These are phyloP conservation scores for Thermoascus crustaceus DNA, from an alignment of 2,329 filamentous ascomycete species.

Conservation along the genomic window DNA sequence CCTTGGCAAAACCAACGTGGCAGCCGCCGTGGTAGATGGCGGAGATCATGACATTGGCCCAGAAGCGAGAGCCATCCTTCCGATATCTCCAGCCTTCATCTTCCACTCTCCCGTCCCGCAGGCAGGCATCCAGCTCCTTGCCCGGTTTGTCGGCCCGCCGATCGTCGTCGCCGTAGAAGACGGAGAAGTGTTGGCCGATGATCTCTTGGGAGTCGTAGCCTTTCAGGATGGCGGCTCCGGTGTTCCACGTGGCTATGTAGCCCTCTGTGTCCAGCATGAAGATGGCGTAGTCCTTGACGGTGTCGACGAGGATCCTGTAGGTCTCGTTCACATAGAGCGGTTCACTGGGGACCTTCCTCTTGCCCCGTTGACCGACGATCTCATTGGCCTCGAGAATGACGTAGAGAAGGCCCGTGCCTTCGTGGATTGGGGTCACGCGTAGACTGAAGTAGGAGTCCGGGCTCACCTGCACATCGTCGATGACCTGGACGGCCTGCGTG, in stretches of 20 bases:
- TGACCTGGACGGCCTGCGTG: slow-evolving; percentile 26
- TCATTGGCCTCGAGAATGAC: slow-evolving; percentile 37
- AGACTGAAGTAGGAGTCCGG: slow-evolving; percentile 18
- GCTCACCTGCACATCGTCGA: slow-evolving; percentile 18
- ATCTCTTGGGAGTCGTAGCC: slow-evolving; percentile 49
- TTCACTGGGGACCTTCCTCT: slow-evolving; percentile 26
- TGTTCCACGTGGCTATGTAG: slow-evolving; percentile 52
- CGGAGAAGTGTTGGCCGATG: slow-evolving; percentile 50
- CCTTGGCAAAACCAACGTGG: slow-evolving; percentile 52
- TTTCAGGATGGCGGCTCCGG: slow-evolving; percentile 48
- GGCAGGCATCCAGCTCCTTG: slow-evolving; percentile 44
- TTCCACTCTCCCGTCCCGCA: slow-evolving; percentile 49
- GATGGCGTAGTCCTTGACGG: slow-evolving; percentile 55
- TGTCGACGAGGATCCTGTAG: slow-evolving; percentile 55
- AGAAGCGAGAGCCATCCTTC: slow-evolving; percentile 51
- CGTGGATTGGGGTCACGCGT: slow-evolving; percentile 37
- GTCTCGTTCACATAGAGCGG: slow-evolving; percentile 45
- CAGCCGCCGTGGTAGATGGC: slow-evolving; percentile 45
- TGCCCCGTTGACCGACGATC: slow-evolving; percentile 22
- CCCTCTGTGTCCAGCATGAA: slow-evolving; percentile 52
- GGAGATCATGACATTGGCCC: slow-evolving; percentile 54
- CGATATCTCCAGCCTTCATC: slow-evolving; percentile 54
- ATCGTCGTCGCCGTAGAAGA: slow-evolving; percentile 49
- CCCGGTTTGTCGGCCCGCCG: slow-evolving; percentile 42
- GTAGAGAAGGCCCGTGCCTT: slow-evolving; percentile 31